A percentile compares a stretch with the other conserved stretches of the same genome.
Evolutionary conservation across 2,329 filamentous ascomycete genomes (phyloP).

Genomic region (Aspergillus quadricinctus): DNA sequence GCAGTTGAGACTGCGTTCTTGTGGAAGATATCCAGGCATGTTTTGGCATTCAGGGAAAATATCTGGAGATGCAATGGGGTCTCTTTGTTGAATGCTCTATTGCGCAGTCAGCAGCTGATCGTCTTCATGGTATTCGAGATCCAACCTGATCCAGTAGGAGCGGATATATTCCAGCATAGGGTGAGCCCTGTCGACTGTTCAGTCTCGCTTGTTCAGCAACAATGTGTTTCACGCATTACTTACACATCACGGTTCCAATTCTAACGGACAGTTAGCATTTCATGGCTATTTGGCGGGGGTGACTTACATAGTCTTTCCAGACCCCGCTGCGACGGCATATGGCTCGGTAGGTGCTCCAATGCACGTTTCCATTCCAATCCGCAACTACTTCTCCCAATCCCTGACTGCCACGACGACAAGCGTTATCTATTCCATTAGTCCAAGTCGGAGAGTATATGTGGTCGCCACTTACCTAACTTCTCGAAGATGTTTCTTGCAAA

Average conservation of each 20-base stretch:
- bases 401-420: constrained; percentile 8
- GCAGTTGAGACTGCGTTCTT: not conserved
- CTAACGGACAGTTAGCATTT: constrained; percentile 33
- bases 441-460: not conserved
- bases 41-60: not conserved
- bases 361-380: constrained; percentile 47
- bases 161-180: constrained; percentile 2
- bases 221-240: constrained; percentile 1
- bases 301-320: constrained; percentile 18
- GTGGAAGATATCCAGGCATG: not conserved
- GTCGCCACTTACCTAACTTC: constrained; percentile 1
- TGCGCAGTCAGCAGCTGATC: not conserved
- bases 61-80: not conserved
- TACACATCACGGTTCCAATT: constrained; percentile 23
- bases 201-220: not conserved
- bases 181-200: constrained; percentile 18
- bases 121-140: not conserved
- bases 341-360: constrained; percentile 54
- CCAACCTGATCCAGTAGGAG: not conserved
- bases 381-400: constrained; percentile 29
- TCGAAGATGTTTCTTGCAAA: not conserved
- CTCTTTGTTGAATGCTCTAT: not conserved
- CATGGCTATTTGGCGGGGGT: not conserved
- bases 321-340: constrained; percentile 49
- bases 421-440: not conserved